Conservation (phyloP, 2,329 filamentous ascomycete genomes). For the Cercospora janseana region DNA sequence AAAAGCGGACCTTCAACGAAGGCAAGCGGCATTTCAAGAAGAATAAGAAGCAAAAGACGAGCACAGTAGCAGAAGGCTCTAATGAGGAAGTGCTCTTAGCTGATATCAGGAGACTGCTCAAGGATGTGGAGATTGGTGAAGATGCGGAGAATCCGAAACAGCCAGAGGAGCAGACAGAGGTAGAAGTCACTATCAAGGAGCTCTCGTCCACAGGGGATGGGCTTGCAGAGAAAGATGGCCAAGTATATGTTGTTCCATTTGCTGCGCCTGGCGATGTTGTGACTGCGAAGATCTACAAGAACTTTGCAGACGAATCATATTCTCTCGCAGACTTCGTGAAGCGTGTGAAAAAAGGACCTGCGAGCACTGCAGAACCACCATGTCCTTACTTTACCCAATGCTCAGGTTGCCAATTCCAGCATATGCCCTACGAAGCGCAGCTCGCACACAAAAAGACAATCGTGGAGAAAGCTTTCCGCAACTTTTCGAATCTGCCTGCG, state of each 20-base stretch:
- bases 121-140: conserved; percentile 32
- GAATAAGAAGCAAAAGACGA: conserved; percentile 51
- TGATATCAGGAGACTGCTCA: conserved; percentile 47
- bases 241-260: conserved; percentile 86
- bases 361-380: conserved; percentile 71
- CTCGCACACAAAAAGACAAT: conserved; percentile 79
- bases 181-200: conserved; percentile 76
- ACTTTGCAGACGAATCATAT: conserved; percentile 65
- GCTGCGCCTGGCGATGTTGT: conserved; percentile 79
- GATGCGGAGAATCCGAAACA: conserved; percentile 18
- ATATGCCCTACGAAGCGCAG: conserved; percentile 86
- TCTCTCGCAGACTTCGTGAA: conserved; percentile 79
- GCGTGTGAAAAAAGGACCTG: conserved; percentile 68
- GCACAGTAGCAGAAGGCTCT: conserved; percentile 44
- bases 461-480: conserved; percentile 84
- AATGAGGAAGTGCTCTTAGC: conserved; percentile 51
- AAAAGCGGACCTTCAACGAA: conserved; percentile 41
- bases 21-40: conserved; percentile 42
- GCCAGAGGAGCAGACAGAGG: conserved; percentile 68
- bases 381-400: conserved; percentile 88
- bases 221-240: conserved; percentile 66
- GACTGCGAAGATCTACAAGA: conserved; percentile 73
- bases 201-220: conserved; percentile 92
- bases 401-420: conserved; percentile 95
- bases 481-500: conserved; percentile 81